Evolutionary conservation across 2,329 filamentous ascomycete species (phyloP).

Genomic region (Xylariaceae sp.): DNA sequence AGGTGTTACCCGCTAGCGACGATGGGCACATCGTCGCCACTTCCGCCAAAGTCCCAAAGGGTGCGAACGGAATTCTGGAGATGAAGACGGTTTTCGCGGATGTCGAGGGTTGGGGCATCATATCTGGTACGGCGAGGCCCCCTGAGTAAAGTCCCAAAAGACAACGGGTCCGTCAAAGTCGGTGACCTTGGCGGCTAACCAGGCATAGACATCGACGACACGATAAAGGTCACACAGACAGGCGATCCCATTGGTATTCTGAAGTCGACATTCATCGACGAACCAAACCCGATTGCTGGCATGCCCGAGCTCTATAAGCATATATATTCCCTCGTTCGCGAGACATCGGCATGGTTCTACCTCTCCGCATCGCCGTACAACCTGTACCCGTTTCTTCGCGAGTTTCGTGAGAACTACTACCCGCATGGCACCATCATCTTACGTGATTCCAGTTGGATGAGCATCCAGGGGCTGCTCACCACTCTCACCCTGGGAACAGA

Average conservation of each 20-base stretch:
- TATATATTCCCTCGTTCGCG: constrained; percentile 48
- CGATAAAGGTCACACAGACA: constrained; percentile 86
- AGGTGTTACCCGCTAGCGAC: constrained; percentile 43
- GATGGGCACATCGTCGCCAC: constrained; percentile 43
- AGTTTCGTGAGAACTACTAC: constrained; percentile 67
- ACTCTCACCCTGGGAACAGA: constrained; percentile 76
- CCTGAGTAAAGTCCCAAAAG: neutral
- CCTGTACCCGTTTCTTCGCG: constrained; percentile 77
- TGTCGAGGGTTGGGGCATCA: constrained; percentile 74
- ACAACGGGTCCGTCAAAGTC: too few species aligned
- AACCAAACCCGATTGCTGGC: constrained; percentile 63
- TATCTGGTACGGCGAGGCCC: constrained; percentile 53
- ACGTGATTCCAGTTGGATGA: constrained; percentile 81
- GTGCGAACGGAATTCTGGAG: constrained; percentile 49
- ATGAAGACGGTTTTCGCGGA: constrained; percentile 71
- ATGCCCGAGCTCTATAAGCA: constrained; percentile 81
- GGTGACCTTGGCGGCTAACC: constrained; percentile 6
- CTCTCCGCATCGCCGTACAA: constrained; percentile 92
- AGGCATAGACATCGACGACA: constrained; percentile 77
- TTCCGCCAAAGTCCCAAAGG: constrained; percentile 45
- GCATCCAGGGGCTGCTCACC: constrained; percentile 70
- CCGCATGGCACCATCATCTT: constrained; percentile 76
- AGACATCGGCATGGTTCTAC: constrained; percentile 79
- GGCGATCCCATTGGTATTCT: constrained; percentile 75
- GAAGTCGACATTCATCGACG: constrained; percentile 74